Evolutionary conservation across 1,139 yeast genomes (phyloP).

Genomic region (Meyerozyma guilliermondii): DNA sequence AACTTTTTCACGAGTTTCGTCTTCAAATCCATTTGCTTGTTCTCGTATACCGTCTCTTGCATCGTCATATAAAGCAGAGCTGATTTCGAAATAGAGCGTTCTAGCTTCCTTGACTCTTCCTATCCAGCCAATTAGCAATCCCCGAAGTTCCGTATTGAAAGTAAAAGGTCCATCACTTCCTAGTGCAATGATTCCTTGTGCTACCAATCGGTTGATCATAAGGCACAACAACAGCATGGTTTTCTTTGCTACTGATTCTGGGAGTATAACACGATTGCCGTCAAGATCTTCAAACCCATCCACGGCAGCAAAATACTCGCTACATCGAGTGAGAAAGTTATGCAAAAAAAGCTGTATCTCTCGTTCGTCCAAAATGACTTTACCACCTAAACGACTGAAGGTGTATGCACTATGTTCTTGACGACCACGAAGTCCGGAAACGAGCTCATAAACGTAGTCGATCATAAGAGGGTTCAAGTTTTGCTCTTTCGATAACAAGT

Average conservation of each 20-base stretch:
- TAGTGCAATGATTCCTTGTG: slow-evolving; percentile 39
- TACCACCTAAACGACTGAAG: slow-evolving; percentile 52
- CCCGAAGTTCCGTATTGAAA: background rate
- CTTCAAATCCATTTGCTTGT: background rate
- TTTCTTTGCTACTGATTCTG: slow-evolving; percentile 43
- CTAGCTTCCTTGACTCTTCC: slow-evolving; percentile 6
- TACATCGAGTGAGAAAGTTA: slow-evolving; percentile 57
- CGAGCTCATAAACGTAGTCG: slow-evolving; percentile 58
- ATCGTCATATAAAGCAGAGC: background rate
- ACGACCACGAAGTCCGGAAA: slow-evolving; percentile 50
- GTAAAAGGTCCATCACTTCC: slow-evolving; percentile 9
- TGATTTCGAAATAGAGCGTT: background rate
- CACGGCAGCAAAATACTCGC: slow-evolving; percentile 42
- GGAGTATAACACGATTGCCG: slow-evolving; percentile 29
- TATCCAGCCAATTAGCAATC: slow-evolving; percentile 11
- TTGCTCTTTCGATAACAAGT: slow-evolving; percentile 60
- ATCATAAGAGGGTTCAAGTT: slow-evolving; percentile 46
- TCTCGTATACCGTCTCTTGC: background rate
- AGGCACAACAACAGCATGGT: slow-evolving; percentile 53
- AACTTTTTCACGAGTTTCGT: background rate
- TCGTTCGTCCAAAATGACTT: slow-evolving; percentile 44
- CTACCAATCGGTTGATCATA: slow-evolving; percentile 50
- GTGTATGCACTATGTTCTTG: slow-evolving; percentile 22
- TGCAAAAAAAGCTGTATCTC: slow-evolving; percentile 66
- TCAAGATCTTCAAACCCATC: slow-evolving; percentile 32